These are phyloP conservation scores for Aurantiochytrium sp. DNA, from an alignment of 108 stramenopile genomes.

Conservation along the genomic window DNA sequence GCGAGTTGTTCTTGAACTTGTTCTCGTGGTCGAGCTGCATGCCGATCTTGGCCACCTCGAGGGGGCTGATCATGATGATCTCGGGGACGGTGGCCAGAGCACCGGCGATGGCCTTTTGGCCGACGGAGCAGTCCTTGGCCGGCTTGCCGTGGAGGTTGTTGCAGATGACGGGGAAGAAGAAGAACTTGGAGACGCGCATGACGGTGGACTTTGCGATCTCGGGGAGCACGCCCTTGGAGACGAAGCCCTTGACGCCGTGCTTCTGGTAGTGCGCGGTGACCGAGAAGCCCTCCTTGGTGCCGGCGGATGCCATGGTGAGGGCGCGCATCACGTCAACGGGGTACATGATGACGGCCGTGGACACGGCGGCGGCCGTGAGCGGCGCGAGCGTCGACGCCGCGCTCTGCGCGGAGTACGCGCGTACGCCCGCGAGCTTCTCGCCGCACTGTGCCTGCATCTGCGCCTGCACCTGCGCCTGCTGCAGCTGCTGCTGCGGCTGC, in stretches of 20 bases:
- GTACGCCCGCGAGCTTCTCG: not conserved
- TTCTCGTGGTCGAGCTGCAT: slow-evolving; percentile 15
- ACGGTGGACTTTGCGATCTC: slow-evolving; percentile 15
- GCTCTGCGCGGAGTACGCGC: not conserved
- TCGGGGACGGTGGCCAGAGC: slow-evolving; percentile 17
- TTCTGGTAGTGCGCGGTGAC: not conserved
- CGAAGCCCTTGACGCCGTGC: not conserved
- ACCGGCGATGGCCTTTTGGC: not conserved
- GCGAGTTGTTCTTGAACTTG: not conserved
- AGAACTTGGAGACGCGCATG: slow-evolving; percentile 18
- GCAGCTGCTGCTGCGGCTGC: no score
- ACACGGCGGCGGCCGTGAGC: not conserved
- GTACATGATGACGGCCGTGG: not conserved
- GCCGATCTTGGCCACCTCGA: slow-evolving; percentile 14
- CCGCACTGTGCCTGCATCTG: not conserved
- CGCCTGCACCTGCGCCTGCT: no score
- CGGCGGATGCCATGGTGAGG: slow-evolving; percentile 10
- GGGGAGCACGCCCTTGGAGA: slow-evolving; percentile 1
- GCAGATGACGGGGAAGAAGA: slow-evolving; percentile 4
- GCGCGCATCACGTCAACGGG: slow-evolving; percentile 19
- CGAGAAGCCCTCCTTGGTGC: not conserved
- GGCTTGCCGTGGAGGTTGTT: not conserved
- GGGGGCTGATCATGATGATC: slow-evolving; percentile 2
- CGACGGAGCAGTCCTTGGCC: not conserved
- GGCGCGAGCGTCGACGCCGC: not conserved